Conservation (phyloP, 2,329 filamentous ascomycete genomes). For the Fusarium coffeatum region DNA sequence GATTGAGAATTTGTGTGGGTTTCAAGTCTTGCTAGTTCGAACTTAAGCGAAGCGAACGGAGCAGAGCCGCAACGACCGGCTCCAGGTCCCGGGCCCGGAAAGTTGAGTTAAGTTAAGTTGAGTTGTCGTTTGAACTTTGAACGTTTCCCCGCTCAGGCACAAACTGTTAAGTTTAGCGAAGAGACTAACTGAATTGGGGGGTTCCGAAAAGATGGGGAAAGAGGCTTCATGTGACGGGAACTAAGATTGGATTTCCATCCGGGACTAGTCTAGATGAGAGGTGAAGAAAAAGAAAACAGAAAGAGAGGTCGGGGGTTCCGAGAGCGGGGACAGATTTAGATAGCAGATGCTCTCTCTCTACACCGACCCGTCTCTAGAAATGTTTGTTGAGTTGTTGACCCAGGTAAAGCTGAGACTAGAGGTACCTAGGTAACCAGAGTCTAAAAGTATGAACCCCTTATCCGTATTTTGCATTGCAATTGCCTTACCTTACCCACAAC, state of each 20-base stretch:
- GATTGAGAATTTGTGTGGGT: conserved; percentile 3
- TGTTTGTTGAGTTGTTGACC: conserved; percentile 12
- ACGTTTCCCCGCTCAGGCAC: conserved; percentile 24
- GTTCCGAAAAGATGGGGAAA: conserved; percentile 9
- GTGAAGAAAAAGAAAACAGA: background rate
- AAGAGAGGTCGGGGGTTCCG: conserved; percentile 11
- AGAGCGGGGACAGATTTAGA: conserved; percentile 12
- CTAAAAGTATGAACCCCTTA: background rate
- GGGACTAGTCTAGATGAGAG: conserved; percentile 1
- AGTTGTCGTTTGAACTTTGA: background rate
- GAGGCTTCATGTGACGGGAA: conserved; percentile 21
- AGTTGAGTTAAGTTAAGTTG: background rate
- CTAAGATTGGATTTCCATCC: conserved; percentile 18
- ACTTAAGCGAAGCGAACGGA: conserved; percentile 16
- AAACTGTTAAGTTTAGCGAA: background rate
- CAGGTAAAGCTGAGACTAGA: too few species aligned
- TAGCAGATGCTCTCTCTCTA: background rate
- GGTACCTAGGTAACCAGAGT: background rate
- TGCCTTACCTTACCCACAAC: conserved; percentile 21
- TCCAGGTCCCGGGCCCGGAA: background rate
- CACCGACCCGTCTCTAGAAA: background rate
- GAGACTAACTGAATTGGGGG: conserved; percentile 1
- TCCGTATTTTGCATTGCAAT: background rate
- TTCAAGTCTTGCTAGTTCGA: conserved; percentile 2
- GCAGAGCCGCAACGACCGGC: conserved; percentile 22